Evolutionary conservation across 768 basidiomycete genomes (phyloP).

Genomic region (Boletellus emodensis): DNA sequence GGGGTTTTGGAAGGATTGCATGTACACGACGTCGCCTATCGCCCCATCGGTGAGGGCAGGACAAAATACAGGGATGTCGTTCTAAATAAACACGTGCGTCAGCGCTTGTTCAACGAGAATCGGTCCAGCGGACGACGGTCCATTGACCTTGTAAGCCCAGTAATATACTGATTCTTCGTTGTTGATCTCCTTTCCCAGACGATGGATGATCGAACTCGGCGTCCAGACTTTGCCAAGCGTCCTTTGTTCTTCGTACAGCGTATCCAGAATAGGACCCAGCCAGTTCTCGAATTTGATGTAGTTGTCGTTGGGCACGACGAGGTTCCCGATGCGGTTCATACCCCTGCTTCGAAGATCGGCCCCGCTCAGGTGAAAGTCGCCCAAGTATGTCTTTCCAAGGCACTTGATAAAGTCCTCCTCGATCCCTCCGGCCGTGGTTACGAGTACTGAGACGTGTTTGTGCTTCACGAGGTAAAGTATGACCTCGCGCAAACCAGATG

Average conservation of each 20-base stretch:
- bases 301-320: conserved; percentile 95
- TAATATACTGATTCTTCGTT: conserved; percentile 98
- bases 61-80: conserved; percentile 97
- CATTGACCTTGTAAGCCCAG: conserved; percentile 96
- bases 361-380: conserved; percentile 90
- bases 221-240: conserved; percentile 71
- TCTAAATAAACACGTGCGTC: conserved; percentile 48
- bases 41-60: conserved; percentile 98
- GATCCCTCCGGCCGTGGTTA: conserved; percentile 97
- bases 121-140: background rate
- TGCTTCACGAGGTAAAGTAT: conserved; percentile 91
- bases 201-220: conserved; percentile 87
- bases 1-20: conserved; percentile 89
- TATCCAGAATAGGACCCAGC: conserved; percentile 93
- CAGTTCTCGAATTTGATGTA: conserved; percentile 99
- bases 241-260: conserved; percentile 87
- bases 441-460: conserved; percentile 84
- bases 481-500: conserved; percentile 92
- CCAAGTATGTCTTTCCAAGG: conserved; percentile 90
- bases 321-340: conserved; percentile 97
- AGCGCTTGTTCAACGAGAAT: conserved; percentile 17
- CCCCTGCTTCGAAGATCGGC: conserved; percentile 81
- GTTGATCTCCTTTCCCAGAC: conserved; percentile 94
- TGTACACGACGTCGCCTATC: conserved; percentile 98
- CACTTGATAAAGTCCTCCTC: conserved; percentile 99